phyloP scores from a whole-genome alignment of 2,329 filamentous ascomycete species.

The Anthostomella pinea region DNA sequence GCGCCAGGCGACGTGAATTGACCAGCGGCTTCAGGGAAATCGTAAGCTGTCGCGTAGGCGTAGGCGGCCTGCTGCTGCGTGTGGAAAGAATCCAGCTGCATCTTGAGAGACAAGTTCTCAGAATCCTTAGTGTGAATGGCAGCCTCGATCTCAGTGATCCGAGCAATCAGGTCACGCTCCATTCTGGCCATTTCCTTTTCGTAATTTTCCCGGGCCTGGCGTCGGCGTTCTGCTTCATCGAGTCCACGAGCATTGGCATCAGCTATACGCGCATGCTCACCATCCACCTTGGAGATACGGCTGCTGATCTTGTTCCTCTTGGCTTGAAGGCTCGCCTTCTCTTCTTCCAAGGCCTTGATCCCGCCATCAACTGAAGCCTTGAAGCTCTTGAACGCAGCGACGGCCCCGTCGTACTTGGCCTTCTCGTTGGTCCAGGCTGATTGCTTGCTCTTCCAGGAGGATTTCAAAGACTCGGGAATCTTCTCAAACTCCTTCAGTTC shows the following conservation, averaged over 20 bases:
- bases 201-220: constrained; percentile 48
- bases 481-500: constrained; percentile 64
- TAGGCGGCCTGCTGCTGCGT: constrained; percentile 32
- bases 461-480: constrained; percentile 60
- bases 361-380: constrained; percentile 62
- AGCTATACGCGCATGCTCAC: constrained; percentile 67
- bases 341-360: constrained; percentile 60
- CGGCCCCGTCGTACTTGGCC: constrained; percentile 57
- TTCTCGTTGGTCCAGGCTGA: constrained; percentile 53
- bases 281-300: constrained; percentile 69
- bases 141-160: constrained; percentile 36
- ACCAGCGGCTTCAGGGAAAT: constrained; percentile 20
- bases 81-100: constrained; percentile 39
- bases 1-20: constrained; percentile 22
- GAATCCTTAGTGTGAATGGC: constrained; percentile 39
- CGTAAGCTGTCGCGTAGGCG: constrained; percentile 31
- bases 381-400: constrained; percentile 53
- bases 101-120: constrained; percentile 37
- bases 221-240: constrained; percentile 60
- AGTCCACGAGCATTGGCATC: constrained; percentile 66
- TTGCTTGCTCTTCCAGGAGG: constrained; percentile 55
- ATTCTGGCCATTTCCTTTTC: constrained; percentile 45
- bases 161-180: constrained; percentile 43
- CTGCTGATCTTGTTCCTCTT: constrained; percentile 71
- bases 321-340: constrained; percentile 60